A percentile compares a stretch with the other conserved stretches of the same genome.
Evolutionary conservation across 2,329 filamentous ascomycete genomes (phyloP).

Genomic region (Xylariales sp.): DNA sequence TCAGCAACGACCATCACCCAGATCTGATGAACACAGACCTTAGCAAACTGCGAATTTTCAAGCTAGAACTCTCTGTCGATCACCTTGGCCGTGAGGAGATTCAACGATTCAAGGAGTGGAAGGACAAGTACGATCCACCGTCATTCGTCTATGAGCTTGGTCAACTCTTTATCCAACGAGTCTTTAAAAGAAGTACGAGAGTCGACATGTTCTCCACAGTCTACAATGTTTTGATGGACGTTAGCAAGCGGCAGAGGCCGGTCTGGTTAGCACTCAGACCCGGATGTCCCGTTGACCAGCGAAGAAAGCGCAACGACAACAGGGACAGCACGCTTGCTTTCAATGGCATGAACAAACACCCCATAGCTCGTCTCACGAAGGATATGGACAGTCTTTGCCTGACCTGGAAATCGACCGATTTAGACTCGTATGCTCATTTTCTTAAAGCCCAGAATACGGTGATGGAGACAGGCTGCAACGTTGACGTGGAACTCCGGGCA

Average conservation of each 20-base stretch:
- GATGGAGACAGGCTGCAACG: not conserved
- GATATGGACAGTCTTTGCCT: not conserved
- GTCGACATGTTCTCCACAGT: not conserved
- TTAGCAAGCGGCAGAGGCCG: not conserved
- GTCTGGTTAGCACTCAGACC: not conserved
- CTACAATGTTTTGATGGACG: conserved; percentile 3
- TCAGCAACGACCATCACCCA: not conserved
- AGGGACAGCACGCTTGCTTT: not conserved
- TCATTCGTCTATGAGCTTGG: not conserved
- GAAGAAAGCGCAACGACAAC: not conserved
- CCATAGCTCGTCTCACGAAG: not conserved
- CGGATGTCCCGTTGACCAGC: not conserved
- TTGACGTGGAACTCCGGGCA: too few species aligned
- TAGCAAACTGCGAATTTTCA: not conserved
- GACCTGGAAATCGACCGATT: not conserved
- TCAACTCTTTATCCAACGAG: not conserved
- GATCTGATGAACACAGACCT: not conserved
- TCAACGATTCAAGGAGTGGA: not conserved
- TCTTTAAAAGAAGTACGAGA: not conserved
- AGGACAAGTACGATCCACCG: not conserved
- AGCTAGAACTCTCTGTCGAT: not conserved
- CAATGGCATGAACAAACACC: not conserved
- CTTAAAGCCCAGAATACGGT: not conserved
- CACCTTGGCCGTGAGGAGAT: not conserved
- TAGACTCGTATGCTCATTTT: not conserved